A percentile compares a stretch with the other conserved stretches of the same genome.
These are phyloP conservation scores for Coemansia sp. DNA, from an alignment of 192 early-diverging fungal species.

Conservation along the genomic window DNA sequence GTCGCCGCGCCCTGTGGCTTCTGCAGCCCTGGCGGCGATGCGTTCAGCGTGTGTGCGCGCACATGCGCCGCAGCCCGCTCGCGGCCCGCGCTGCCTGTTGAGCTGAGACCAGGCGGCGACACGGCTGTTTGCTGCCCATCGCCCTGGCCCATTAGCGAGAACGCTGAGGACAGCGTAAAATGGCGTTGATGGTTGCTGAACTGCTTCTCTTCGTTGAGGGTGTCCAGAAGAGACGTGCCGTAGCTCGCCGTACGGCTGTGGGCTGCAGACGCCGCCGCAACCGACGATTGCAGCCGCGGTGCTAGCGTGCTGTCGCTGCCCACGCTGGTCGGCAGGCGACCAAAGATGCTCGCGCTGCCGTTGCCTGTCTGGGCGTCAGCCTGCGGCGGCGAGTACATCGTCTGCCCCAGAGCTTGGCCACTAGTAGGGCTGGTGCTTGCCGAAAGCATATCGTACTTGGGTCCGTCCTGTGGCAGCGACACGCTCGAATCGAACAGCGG, in stretches of 20 bases:
- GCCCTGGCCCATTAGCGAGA: conserved; percentile 16
- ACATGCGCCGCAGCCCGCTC: conserved; percentile 12
- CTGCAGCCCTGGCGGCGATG: conserved; percentile 19
- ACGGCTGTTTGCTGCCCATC: neutral
- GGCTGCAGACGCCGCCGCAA: conserved; percentile 24
- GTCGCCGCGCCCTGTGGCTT: conserved; percentile 4
- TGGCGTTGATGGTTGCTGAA: conserved; percentile 21
- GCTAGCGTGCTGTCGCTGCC: conserved; percentile 7
- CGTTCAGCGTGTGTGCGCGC: conserved; percentile 30
- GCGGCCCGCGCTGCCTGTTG: neutral
- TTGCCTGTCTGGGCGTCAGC: neutral
- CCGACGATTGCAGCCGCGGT: conserved; percentile 12
- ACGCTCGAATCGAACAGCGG: conserved; percentile 47
- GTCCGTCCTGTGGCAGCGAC: conserved; percentile 22
- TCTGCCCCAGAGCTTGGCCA: too few species aligned
- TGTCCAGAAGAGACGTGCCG: conserved; percentile 52
- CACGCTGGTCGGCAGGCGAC: conserved; percentile 5
- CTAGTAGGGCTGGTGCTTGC: too few species aligned
- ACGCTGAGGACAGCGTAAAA: conserved; percentile 17
- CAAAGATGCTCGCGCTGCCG: conserved; percentile 3
- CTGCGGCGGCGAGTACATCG: neutral
- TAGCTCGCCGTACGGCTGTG: conserved; percentile 52
- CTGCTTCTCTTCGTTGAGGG: conserved; percentile 38
- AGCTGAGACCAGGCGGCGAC: conserved; percentile 14
- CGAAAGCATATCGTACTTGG: neutral